These are phyloP conservation scores for Persicaria tinctoria DNA, from an alignment of 148 eudicot species.

Conservation along the genomic window DNA sequence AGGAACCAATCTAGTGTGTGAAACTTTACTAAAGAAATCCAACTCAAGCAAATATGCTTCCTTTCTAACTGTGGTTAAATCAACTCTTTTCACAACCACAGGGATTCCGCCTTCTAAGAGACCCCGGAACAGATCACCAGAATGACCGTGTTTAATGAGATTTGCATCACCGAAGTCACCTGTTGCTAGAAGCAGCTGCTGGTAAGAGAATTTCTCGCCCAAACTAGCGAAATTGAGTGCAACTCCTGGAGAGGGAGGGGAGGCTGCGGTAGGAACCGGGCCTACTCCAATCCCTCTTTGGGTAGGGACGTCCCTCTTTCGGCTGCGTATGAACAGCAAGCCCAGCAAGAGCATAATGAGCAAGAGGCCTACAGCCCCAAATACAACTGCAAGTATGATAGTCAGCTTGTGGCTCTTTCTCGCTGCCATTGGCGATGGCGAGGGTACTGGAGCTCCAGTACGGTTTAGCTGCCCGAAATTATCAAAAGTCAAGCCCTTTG, in stretches of 20 bases:
- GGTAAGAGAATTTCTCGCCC: constrained; percentile 65
- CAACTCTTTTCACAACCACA: constrained; percentile 63
- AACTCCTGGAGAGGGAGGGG: constrained; percentile 36
- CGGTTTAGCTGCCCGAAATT: constrained; percentile 34
- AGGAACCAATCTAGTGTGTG: constrained; percentile 80
- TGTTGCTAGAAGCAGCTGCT: constrained; percentile 66
- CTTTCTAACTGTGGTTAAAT: constrained; percentile 42
- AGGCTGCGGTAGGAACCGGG: constrained; percentile 43
- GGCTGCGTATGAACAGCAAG: constrained; percentile 37
- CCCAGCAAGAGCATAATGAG: constrained; percentile 37
- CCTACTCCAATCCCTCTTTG: constrained; percentile 53
- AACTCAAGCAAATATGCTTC: constrained; percentile 64
- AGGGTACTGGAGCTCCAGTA: constrained; percentile 27
- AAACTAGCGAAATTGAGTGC: constrained; percentile 46
- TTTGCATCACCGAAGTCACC: constrained; percentile 61
- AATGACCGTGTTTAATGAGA: constrained; percentile 79
- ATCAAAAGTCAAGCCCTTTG: constrained; percentile 54
- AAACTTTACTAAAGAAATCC: constrained; percentile 72
- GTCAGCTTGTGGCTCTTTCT: constrained; percentile 33
- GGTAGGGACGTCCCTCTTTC: constrained; percentile 31
- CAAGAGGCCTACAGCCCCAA: constrained; percentile 64
- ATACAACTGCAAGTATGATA: constrained; percentile 53
- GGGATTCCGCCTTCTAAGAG: constrained; percentile 59
- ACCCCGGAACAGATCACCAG: constrained; percentile 79
- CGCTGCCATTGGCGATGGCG: constrained; percentile 15